phyloP scores from a whole-genome alignment of 164 flowering plant species.

The Cinnamomum micranthum region DNA sequence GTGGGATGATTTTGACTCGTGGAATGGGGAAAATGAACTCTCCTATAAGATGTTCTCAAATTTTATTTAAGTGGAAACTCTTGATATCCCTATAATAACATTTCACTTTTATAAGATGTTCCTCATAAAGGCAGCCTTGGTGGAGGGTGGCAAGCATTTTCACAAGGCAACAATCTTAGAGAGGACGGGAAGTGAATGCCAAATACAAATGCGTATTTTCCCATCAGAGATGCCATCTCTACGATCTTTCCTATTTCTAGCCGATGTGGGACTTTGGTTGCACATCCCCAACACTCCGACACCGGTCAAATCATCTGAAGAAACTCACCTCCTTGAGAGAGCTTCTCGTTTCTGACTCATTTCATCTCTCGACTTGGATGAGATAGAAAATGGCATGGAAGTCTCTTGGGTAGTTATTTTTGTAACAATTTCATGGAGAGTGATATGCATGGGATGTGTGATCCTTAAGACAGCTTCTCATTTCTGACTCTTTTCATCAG shows the following conservation, averaged over 20 bases:
- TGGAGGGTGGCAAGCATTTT: conserved; percentile 11
- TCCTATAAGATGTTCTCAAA: no score
- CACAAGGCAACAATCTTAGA: background rate
- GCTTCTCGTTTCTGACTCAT: background rate
- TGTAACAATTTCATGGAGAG: no score
- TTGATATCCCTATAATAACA: no score
- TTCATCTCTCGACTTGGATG: background rate
- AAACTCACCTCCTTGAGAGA: background rate
- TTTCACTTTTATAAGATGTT: no score
- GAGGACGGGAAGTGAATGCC: background rate
- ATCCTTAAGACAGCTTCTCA: background rate
- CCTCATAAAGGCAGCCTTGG: background rate
- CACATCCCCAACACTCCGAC: no score
- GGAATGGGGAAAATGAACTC: no score
- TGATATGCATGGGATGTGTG: no score
- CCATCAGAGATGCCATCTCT: background rate
- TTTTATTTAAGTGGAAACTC: no score
- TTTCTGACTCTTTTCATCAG: background rate
- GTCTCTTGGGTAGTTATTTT: no score
- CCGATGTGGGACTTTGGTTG: no score
- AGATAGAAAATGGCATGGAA: background rate
- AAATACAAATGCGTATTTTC: conserved; percentile 15
- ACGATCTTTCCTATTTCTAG: no score
- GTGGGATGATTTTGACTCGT: no score
- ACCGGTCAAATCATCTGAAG: background rate